Conservation (phyloP, 176 grass and related monocot species). For the Bothriochloa decipiens region DNA sequence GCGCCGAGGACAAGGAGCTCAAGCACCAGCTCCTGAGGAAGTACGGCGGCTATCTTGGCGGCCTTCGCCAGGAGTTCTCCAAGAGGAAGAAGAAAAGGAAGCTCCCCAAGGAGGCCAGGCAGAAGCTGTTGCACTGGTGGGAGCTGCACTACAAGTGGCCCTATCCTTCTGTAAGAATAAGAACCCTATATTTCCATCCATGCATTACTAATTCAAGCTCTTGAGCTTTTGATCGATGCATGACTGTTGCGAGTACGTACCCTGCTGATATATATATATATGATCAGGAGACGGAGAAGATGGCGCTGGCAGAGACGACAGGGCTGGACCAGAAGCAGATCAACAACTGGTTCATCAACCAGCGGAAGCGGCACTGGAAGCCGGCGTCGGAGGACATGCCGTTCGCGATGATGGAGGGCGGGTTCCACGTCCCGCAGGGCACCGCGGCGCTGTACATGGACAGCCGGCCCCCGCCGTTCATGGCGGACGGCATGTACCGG, state of each 20-base stretch:
- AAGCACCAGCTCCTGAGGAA: slow-evolving; percentile 84
- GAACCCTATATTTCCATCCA: neutral
- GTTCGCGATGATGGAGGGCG: slow-evolving; percentile 55
- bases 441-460: slow-evolving; percentile 46
- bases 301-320: slow-evolving; percentile 69
- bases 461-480: slow-evolving; percentile 30
- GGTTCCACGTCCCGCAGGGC: slow-evolving; percentile 48
- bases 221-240: neutral
- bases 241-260: neutral
- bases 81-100: slow-evolving; percentile 94
- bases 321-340: slow-evolving; percentile 98
- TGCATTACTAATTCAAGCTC: neutral
- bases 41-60: slow-evolving; percentile 76
- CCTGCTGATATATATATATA: neutral
- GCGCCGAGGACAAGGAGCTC: slow-evolving; percentile 77
- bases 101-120: slow-evolving; percentile 86
- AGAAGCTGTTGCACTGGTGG: slow-evolving; percentile 91
- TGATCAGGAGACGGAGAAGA: slow-evolving; percentile 81
- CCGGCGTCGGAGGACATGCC: slow-evolving; percentile 67
- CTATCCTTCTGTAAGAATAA: slow-evolving; percentile 93
- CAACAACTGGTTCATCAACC: slow-evolving; percentile 99
- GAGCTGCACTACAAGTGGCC: slow-evolving; percentile 96
- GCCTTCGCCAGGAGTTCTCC: slow-evolving; percentile 77
- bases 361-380: slow-evolving; percentile 96
- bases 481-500: slow-evolving; percentile 58